Evolutionary conservation across 331 rosid genomes (phyloP), one percentile per base, ranked within the genome.

Genomic region (Prunus yedoensis): DNA sequence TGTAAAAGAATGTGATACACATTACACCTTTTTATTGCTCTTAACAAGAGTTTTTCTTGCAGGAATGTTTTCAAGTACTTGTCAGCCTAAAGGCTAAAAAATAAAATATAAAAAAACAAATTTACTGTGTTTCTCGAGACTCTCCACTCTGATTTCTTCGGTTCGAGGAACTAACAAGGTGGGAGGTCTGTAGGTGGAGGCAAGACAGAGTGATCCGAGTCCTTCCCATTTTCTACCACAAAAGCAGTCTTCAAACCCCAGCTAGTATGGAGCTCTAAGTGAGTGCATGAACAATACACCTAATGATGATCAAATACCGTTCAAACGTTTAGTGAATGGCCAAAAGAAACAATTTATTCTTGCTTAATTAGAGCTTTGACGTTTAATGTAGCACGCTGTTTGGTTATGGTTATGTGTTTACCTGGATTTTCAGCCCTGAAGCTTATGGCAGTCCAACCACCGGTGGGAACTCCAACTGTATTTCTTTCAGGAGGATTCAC

Each of bases 381-480:
- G 54, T 50, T 51, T 51, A 51, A 51, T 50, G 54, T n/a, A 5
- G 10, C 46, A 16, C 18, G 8, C 4, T 9, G 1, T 35, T 9
- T 68, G 23, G 45, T 15, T 47, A 9, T 32, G 35, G 4, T 5
- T 38, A 21, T 65, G 43, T 20, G 2, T 11, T 14, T 78, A 89
- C 94, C 90, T 79, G 95, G 95, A 88, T 90, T 90, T 66, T 90
- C 90, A 50, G 92, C 89, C 62, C 83, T 81, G 83, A 90, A 90
- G 59, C 95, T 79, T 68, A 90, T 79, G 10, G 90, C 92, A 21
- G 80, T 59, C 96, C 96, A 90, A 12, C 93, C 96, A 4, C 93
- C 93, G 1, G 87, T 77, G 14, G 93, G 96, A 16, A 90, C 89
- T 12, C 89, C 91, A 60, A 88, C 12, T 0, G 93, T 90, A 76